These are phyloP conservation scores for Dalechampia spathulata DNA, from an alignment of 441 rosid genomes.

Conservation along the genomic window DNA sequence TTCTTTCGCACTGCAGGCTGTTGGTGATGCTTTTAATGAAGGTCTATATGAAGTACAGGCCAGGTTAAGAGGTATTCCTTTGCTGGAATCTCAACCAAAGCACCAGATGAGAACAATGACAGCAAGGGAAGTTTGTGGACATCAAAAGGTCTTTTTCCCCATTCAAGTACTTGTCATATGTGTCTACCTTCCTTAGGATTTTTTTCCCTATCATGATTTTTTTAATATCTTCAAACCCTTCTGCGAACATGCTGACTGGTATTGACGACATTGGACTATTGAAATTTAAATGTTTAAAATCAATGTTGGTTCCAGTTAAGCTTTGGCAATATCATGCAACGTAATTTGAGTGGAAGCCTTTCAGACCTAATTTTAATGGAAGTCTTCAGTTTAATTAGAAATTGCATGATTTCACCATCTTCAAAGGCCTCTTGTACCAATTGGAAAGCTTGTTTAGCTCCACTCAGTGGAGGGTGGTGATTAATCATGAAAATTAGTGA, in stretches of 20 bases:
- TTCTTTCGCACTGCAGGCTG: conserved; percentile 55
- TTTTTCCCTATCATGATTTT: background rate
- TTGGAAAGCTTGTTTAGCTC: background rate
- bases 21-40: conserved; percentile 98
- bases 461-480: background rate
- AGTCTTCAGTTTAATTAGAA: background rate
- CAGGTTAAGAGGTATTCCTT: conserved; percentile 71
- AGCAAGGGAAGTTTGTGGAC: conserved; percentile 85
- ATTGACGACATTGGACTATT: background rate
- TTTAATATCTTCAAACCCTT: background rate
- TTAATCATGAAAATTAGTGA: background rate
- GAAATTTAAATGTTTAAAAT: conserved; percentile 3
- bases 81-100: conserved; percentile 91
- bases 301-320: too few relatives aligned
- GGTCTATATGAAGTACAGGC: conserved; percentile 97
- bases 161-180: conserved; percentile 8
- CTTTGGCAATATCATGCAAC: too few relatives aligned
- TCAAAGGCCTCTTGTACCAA: background rate
- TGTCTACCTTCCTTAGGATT: background rate
- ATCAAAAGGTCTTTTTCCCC: conserved; percentile 62
- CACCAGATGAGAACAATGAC: conserved; percentile 71
- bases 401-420: background rate
- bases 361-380: too few relatives aligned
- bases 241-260: background rate
- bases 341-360: too few relatives aligned